Base-by-base conservation (phyloP, 2,329 filamentous ascomycete species). In the Amphichorda felina region DNA sequence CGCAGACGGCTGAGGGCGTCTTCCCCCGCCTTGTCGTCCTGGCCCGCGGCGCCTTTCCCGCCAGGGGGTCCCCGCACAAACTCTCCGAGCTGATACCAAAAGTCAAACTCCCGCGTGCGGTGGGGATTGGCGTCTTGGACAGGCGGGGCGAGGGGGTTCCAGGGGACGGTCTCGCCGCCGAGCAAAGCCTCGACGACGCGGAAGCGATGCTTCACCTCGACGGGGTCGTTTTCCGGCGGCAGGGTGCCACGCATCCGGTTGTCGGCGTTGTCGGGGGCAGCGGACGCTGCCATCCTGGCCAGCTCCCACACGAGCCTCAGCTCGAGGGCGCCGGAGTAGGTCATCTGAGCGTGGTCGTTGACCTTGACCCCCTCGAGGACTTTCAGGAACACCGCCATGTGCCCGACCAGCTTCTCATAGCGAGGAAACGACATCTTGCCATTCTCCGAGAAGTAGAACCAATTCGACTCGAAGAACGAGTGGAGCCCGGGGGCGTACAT, bases 21-120 rank as follows among this genome's bases (percentile, higher is more conserved):
- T 36, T 87, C 79, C 25, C 85, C 72, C 36, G 65, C 45, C 68
- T 74, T 39, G 59, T 61, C 39, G 49, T 51, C 43, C 19, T 43
- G 18, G 16, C 17, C 16, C 15, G 30, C 9, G 8, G 18, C 3
- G 27, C 10, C 19, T 18, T 26, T 5, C 33, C 70, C 63, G 26
- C 77, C 69, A n/a, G n/a, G n/a, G n/a, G n/a, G 40, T 82, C 75
- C 52, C 26, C 70, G 72, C 15, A 77, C 61, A 27, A 77, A 74
- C 41, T 81, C 72, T 34, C 77, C 86, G 13, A 94, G 66, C 18
- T 73, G 70, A 50, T 79, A 75, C 88, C 88, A 95, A 57, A 94
- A 94, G 40, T 84, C 75, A 36, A 83, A 64, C 44, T 88, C 79
- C 22, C 78, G 67, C 24, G 64, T 61, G 38, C 68, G 65, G 37